phyloP scores from a whole-genome alignment of 2,329 filamentous ascomycete genomes.

The Apiospora marii region DNA sequence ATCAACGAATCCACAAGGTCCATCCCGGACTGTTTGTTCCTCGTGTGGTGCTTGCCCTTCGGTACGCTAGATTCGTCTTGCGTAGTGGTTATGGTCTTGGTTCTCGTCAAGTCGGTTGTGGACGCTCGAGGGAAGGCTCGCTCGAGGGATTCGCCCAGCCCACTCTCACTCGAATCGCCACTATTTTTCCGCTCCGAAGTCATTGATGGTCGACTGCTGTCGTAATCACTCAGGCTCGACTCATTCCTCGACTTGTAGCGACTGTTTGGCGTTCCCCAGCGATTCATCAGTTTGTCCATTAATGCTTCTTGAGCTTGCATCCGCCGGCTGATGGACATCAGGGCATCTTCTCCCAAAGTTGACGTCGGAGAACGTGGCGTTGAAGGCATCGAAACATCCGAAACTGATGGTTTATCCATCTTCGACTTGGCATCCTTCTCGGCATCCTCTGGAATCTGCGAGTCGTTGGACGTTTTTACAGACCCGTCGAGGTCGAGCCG shows the following conservation, averaged over 20 bases:
- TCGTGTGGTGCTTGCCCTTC: background rate
- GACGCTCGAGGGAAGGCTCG: conserved; percentile 3
- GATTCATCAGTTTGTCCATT: conserved; percentile 27
- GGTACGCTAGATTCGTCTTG: background rate
- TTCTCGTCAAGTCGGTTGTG: background rate
- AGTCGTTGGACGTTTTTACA: background rate
- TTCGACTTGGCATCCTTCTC: background rate
- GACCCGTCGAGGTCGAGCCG: background rate
- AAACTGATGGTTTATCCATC: background rate
- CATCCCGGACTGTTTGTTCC: conserved; percentile 6
- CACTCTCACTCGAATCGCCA: background rate
- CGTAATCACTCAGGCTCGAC: conserved; percentile 9
- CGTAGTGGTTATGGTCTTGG: background rate
- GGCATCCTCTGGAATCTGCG: background rate
- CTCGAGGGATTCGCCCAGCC: background rate
- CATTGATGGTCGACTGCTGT: background rate
- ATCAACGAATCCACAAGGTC: conserved; percentile 15
- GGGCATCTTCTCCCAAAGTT: conserved; percentile 19
- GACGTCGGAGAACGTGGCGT: conserved; percentile 16
- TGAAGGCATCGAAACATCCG: background rate
- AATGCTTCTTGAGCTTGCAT: conserved; percentile 26
- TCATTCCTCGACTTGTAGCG: conserved; percentile 15
- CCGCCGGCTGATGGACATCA: conserved; percentile 25
- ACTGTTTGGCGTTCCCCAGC: conserved; percentile 24
- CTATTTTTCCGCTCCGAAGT: background rate